Base-by-base conservation (phyloP, 208 protist species). In the Leishmania lainsoni region DNA sequence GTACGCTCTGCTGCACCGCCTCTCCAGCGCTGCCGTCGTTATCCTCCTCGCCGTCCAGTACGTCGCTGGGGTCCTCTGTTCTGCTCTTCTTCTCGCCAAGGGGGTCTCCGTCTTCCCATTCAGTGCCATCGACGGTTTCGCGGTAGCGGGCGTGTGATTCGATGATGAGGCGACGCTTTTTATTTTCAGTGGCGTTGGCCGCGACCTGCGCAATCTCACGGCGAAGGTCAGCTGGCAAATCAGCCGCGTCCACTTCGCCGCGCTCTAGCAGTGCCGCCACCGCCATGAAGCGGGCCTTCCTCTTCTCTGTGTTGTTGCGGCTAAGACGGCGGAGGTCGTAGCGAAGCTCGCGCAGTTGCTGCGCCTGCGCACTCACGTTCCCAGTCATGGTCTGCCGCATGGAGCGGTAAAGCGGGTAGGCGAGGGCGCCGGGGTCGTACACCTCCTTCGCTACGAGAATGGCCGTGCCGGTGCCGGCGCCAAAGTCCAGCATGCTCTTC, bases 401-500 rank as follows among this genome's bases (percentile, higher is more conserved):
- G 17, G 92, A 95, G 20, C 92, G 91, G 79, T 95, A 95, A 52
- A 97, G 88, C n/a, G 93, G 93, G 86, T 95, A 96, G 75, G 90
- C 90, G n/a, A 97, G 85, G 17, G 90, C 75, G 42, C 89, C 90
- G 1, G 94, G 94, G 86, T 97, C 94, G 85, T 95, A 97, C 78
- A 96, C 92, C 85, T 97, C 92, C 87, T 97, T 97, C 56, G 92
- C 91, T 4, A 94, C 94, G 26, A 97, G 84, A 70, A 95, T 94
- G 35, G 94, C 87, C 39, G 92, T 95, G 22, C 94, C 94, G 49
- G 94, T 97, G 81, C 94, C 94, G 54, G 92, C 84, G 26, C 94
- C 94, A 74, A 96, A 97, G 88, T 97, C 94, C 14, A 97, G 81
- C 91, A 97, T 94, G 17, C 90, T 95, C 78, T 94, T 95, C 26